phyloP scores from a whole-genome alignment of 2,329 filamentous ascomycete genomes.

The Paracoccidioides brasiliensis region DNA sequence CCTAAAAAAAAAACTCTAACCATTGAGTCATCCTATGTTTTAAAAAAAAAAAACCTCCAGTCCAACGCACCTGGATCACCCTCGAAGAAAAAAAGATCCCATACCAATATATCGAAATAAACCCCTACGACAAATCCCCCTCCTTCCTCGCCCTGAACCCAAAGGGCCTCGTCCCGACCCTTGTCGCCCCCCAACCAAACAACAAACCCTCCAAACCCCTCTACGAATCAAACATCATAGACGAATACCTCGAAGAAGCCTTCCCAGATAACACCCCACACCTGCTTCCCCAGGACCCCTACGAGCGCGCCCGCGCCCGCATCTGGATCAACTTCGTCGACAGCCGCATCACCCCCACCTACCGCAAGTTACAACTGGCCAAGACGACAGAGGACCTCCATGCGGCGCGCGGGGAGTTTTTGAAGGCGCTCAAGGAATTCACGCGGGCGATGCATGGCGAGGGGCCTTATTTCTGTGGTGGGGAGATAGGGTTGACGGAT shows the following conservation, averaged over 20 bases:
- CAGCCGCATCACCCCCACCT: conserved; percentile 53
- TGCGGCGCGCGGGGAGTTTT: conserved; percentile 44
- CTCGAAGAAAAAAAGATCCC: conserved; percentile 60
- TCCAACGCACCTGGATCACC: conserved; percentile 61
- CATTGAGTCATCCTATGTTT: conserved; percentile 1
- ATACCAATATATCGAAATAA: conserved; percentile 66
- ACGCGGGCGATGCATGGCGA: conserved; percentile 46
- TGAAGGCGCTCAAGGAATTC: conserved; percentile 47
- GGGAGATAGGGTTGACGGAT: conserved; percentile 53
- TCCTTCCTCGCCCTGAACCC: conserved; percentile 60
- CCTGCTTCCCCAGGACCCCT: conserved; percentile 49
- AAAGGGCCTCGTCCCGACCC: conserved; percentile 60
- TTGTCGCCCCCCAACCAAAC: conserved; percentile 27
- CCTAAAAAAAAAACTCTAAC: neutral
- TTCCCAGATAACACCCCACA: conserved; percentile 40
- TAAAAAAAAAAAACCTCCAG: conserved; percentile 11
- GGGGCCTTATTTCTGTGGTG: conserved; percentile 57
- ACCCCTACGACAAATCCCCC: conserved; percentile 60
- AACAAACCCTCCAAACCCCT: conserved; percentile 41
- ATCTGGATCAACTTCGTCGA: conserved; percentile 66
- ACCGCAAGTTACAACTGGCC: conserved; percentile 48
- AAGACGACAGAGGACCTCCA: conserved; percentile 26
- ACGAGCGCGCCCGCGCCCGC: conserved; percentile 50
- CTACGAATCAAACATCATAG: conserved; percentile 60
- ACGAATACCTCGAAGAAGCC: conserved; percentile 63